Conservation (phyloP, 768 basidiomycete genomes). For the Boletus vermiculosoides region DNA sequence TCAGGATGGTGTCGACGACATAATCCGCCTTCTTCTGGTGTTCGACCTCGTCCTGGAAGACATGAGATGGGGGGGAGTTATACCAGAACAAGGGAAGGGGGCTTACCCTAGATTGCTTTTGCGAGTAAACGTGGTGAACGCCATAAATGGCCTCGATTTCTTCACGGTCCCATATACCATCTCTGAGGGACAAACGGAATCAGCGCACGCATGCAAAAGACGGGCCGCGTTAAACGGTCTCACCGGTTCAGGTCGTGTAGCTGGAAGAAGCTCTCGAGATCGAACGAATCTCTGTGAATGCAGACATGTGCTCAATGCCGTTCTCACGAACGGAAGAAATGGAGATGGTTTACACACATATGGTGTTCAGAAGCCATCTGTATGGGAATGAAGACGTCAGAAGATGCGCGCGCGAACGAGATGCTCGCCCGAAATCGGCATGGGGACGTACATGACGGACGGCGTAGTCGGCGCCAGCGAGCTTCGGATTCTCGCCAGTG, state of each 20-base stretch:
- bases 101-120: slow-evolving; percentile 70
- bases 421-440: slow-evolving; percentile 6
- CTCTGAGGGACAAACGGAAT: slow-evolving; percentile 39
- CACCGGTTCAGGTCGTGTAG: slow-evolving; percentile 90
- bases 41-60: slow-evolving; percentile 62
- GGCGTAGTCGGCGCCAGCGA: slow-evolving; percentile 58
- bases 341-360: slow-evolving; percentile 48
- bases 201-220: neutral
- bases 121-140: slow-evolving; percentile 87
- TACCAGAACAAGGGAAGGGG: neutral
- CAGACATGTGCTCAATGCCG: neutral
- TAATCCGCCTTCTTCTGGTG: slow-evolving; percentile 80
- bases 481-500: slow-evolving; percentile 59
- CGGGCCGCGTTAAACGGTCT: slow-evolving; percentile 13
- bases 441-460: slow-evolving; percentile 76
- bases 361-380: slow-evolving; percentile 92
- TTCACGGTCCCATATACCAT: slow-evolving; percentile 78
- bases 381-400: slow-evolving; percentile 15
- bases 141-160: slow-evolving; percentile 98
- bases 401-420: slow-evolving; percentile 1
- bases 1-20: slow-evolving; percentile 71
- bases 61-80: neutral
- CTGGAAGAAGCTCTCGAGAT: slow-evolving; percentile 86
- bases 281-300: slow-evolving; percentile 71
- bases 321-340: neutral